These are phyloP conservation scores for Penicillium sp. DNA, from an alignment of 2,329 filamentous ascomycete species.

Conservation along the genomic window DNA sequence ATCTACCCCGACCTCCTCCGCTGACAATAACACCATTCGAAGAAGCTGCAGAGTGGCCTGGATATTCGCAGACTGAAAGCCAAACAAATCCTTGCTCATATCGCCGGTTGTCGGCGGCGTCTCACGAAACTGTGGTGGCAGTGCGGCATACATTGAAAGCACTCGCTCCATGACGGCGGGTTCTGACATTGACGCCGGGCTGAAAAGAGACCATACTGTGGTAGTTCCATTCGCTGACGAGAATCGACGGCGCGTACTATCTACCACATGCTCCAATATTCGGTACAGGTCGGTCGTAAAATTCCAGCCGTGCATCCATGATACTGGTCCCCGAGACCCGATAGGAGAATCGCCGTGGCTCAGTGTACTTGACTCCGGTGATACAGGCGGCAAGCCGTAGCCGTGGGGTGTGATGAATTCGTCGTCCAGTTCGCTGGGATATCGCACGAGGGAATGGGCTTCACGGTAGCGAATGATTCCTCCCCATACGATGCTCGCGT, in stretches of 20 bases:
- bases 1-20: constrained; percentile 41
- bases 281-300: constrained; percentile 60
- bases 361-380: constrained; percentile 18
- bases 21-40: constrained; percentile 50
- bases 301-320: constrained; percentile 61
- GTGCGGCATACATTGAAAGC: constrained; percentile 26
- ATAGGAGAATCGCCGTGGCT: constrained; percentile 9
- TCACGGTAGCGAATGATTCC: constrained; percentile 51
- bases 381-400: constrained; percentile 24
- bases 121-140: constrained; percentile 31
- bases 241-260: constrained; percentile 25
- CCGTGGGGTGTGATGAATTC: constrained; percentile 44
- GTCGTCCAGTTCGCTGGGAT: constrained; percentile 53
- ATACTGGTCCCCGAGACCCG: constrained; percentile 21
- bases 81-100: constrained; percentile 42
- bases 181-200: constrained; percentile 25
- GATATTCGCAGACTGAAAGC: constrained; percentile 56
- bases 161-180: constrained; percentile 30
- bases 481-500: constrained; percentile 56
- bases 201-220: constrained; percentile 29
- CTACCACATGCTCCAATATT: constrained; percentile 55
- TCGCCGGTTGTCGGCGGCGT: constrained; percentile 33
- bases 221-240: constrained; percentile 27
- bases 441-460: constrained; percentile 50
- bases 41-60: constrained; percentile 52